These are phyloP conservation scores for Metarhizium brunneum DNA, from an alignment of 2,329 filamentous ascomycete species.

Conservation along the genomic window DNA sequence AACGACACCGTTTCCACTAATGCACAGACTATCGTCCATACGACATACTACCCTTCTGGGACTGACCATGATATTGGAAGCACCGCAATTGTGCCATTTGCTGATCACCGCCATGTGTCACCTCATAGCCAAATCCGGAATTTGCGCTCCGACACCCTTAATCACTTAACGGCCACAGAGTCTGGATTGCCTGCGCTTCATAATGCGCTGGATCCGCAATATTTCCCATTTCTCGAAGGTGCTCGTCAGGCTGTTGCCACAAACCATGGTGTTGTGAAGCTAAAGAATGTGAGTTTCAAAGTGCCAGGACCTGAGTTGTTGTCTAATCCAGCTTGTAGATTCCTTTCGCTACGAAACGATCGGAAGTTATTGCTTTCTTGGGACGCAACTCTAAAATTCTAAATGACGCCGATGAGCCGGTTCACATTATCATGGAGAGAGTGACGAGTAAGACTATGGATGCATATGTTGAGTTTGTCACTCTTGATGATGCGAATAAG, in stretches of 20 bases:
- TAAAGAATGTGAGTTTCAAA: constrained; percentile 37
- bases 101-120: background rate
- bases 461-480: constrained; percentile 49
- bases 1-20: background rate
- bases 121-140: background rate
- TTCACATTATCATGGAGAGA: constrained; percentile 59
- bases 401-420: constrained; percentile 42
- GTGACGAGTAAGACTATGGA: constrained; percentile 53
- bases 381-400: constrained; percentile 48
- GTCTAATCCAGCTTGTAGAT: constrained; percentile 33
- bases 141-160: constrained; percentile 25
- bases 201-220: constrained; percentile 25
- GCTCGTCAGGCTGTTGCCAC: constrained; percentile 19
- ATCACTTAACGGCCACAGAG: constrained; percentile 23
- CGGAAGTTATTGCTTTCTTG: constrained; percentile 49
- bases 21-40: too few species aligned
- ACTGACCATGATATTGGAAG: background rate
- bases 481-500: constrained; percentile 41
- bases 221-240: constrained; percentile 39
- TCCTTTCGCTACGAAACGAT: constrained; percentile 42
- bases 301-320: background rate
- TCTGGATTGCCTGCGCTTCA: constrained; percentile 24
- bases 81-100: background rate
- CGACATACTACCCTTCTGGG: background rate
- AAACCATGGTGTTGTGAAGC: constrained; percentile 35